Evolutionary conservation across 345 rosid species (phyloP).

Genomic region (Erodium maritimum): DNA sequence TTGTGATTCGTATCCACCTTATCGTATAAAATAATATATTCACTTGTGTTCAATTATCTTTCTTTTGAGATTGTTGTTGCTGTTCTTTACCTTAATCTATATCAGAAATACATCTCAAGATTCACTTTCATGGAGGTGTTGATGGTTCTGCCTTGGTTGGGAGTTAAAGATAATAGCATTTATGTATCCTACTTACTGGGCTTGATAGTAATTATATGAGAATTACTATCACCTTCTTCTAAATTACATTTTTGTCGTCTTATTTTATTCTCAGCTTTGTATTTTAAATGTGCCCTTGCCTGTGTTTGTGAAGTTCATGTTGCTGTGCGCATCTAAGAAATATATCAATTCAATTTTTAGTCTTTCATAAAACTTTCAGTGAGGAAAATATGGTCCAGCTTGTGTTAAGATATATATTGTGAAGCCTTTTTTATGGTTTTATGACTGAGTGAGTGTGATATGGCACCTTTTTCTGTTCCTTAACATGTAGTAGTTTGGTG

Average conservation of each 20-base stretch:
- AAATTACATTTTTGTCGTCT: neutral
- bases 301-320: neutral
- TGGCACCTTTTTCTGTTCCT: slow-evolving; percentile 13
- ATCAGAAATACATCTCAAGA: slow-evolving; percentile 39
- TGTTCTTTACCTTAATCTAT: slow-evolving; percentile 40
- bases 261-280: neutral
- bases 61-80: slow-evolving; percentile 14
- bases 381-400: too few relatives aligned
- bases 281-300: neutral
- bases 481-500: slow-evolving; percentile 19
- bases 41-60: slow-evolving; percentile 6
- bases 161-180: slow-evolving; percentile 27
- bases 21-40: neutral
- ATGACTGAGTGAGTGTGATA: neutral
- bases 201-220: slow-evolving; percentile 1
- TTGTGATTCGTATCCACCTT: neutral
- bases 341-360: neutral
- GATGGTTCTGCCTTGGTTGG: slow-evolving; percentile 34
- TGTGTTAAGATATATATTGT: too few relatives aligned
- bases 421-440: too few relatives aligned
- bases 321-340: neutral
- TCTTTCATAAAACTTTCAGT: neutral
- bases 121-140: slow-evolving; percentile 30
- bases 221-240: neutral
- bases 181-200: slow-evolving; percentile 41